Conservation (phyloP, 306 rosid species). For the Fagus sylvatica region DNA sequence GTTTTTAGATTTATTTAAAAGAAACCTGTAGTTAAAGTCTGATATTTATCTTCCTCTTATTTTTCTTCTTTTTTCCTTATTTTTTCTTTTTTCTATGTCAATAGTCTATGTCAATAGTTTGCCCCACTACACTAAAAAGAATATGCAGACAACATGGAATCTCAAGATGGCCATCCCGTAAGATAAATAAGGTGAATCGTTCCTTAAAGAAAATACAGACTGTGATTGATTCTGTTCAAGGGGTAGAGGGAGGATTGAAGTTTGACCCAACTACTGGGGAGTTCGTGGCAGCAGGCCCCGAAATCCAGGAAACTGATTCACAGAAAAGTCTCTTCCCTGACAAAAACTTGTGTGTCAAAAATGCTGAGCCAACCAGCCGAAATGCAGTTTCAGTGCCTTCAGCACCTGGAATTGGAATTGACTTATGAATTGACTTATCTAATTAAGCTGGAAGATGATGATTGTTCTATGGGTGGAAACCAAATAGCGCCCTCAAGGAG, state of each 20-base stretch:
- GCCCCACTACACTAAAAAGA: slow-evolving; percentile 93
- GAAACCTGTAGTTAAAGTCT: too few relatives aligned
- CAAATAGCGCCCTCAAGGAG: slow-evolving; percentile 21
- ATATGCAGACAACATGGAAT: slow-evolving; percentile 95
- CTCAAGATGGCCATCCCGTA: slow-evolving; percentile 93
- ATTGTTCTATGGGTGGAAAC: slow-evolving; percentile 26
- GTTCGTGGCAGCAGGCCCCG: slow-evolving; percentile 56
- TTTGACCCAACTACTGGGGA: slow-evolving; percentile 65
- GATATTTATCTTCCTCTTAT: too few relatives aligned
- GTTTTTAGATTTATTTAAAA: too few relatives aligned
- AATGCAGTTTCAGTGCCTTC: slow-evolving; percentile 32
- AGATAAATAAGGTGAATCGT: slow-evolving; percentile 80
- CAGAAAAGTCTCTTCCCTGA: slow-evolving; percentile 37
- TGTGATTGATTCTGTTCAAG: slow-evolving; percentile 77
- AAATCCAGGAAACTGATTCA: slow-evolving; percentile 48
- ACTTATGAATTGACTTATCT: slow-evolving; percentile 28
- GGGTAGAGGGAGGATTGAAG: slow-evolving; percentile 73
- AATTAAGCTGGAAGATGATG: slow-evolving; percentile 53
- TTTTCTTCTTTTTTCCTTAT: background rate
- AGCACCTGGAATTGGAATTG: slow-evolving; percentile 22
- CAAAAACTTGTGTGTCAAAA: slow-evolving; percentile 33
- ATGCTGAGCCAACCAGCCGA: slow-evolving; percentile 22
- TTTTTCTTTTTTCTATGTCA: slow-evolving; percentile 20
- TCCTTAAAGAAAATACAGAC: slow-evolving; percentile 74
- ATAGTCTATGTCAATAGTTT: slow-evolving; percentile 63